A percentile compares a stretch with the other conserved stretches of the same genome.
These are phyloP conservation scores for Graphiopsis chlorocephala DNA, from an alignment of 2,329 filamentous ascomycete genomes.

Conservation along the genomic window DNA sequence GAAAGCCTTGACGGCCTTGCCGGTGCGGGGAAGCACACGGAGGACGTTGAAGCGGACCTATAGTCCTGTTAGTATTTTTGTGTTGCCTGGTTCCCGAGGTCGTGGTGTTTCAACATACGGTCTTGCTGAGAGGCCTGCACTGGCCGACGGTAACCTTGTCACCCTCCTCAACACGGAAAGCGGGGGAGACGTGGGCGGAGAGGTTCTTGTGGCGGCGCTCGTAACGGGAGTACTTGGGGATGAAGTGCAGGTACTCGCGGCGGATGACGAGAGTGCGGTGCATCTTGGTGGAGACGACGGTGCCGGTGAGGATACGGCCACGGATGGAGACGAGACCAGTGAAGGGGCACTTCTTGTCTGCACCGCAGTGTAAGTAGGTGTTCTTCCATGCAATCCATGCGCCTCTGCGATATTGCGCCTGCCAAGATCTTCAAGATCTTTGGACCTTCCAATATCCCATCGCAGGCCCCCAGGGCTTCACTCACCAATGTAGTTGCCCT, in stretches of 20 bases:
- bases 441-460: constrained; percentile 2
- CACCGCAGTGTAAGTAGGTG: constrained; percentile 23
- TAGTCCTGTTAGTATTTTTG: constrained; percentile 23
- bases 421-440: constrained; percentile 15
- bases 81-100: constrained; percentile 3
- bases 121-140: constrained; percentile 99
- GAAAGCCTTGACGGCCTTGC: constrained; percentile 97
- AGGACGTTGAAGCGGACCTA: constrained; percentile 99
- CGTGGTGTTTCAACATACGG: constrained; percentile 63
- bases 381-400: neutral
- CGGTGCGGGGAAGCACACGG: constrained; percentile 93
- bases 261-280: constrained; percentile 99
- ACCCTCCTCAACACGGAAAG: constrained; percentile 99
- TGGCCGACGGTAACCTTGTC: constrained; percentile 99
- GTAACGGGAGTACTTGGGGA: constrained; percentile 99
- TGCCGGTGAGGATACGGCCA: constrained; percentile 99
- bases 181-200: constrained; percentile 95
- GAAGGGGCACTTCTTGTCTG: constrained; percentile 99
- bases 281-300: constrained; percentile 99
- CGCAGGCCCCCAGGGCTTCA: constrained; percentile 17
- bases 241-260: constrained; percentile 99
- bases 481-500: constrained; percentile 98
- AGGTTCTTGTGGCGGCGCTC: constrained; percentile 99
- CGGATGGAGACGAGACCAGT: constrained; percentile 98
- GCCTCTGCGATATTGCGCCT: constrained; percentile 6